phyloP scores from a whole-genome alignment of 495 filamentous ascomycete genomes.

The Venustampulla echinocandica region DNA sequence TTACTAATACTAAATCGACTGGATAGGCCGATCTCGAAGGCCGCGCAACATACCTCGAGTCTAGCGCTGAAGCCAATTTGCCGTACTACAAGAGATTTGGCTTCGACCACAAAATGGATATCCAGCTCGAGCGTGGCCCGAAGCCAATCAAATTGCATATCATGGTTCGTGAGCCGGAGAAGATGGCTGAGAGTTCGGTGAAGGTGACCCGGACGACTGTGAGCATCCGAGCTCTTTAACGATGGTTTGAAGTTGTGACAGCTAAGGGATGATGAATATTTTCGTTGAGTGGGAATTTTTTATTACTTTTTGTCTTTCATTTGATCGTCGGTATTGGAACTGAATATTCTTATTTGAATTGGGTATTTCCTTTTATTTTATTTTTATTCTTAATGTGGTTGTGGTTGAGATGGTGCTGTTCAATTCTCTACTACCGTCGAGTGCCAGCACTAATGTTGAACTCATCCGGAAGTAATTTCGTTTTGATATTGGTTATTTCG shows the following conservation, averaged over 20 bases:
- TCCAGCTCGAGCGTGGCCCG: conserved; percentile 49
- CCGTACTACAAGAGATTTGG: conserved; percentile 62
- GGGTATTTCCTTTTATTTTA: too few species aligned
- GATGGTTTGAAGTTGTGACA: background rate
- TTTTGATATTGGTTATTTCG: background rate
- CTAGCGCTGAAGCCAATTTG: conserved; percentile 56
- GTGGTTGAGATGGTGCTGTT: too few species aligned
- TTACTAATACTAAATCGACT: conserved; percentile 8
- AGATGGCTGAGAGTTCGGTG: conserved; percentile 6
- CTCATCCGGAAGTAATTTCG: background rate
- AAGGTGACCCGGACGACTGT: background rate
- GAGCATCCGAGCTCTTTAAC: background rate
- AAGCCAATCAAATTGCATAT: conserved; percentile 60
- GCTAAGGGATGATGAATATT: too few species aligned
- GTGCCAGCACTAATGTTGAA: too few species aligned
- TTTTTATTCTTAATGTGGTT: too few species aligned
- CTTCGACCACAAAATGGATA: conserved; percentile 49
- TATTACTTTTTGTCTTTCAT: too few species aligned
- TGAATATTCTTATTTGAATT: too few species aligned
- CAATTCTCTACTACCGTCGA: background rate
- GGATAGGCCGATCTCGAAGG: conserved; percentile 55
- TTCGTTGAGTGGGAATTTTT: too few species aligned
- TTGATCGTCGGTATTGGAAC: too few species aligned
- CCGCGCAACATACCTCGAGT: conserved; percentile 64
- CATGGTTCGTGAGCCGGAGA: conserved; percentile 61